Conservation (phyloP, 805 yeast species). For the Yamadazyma phyllophila region DNA sequence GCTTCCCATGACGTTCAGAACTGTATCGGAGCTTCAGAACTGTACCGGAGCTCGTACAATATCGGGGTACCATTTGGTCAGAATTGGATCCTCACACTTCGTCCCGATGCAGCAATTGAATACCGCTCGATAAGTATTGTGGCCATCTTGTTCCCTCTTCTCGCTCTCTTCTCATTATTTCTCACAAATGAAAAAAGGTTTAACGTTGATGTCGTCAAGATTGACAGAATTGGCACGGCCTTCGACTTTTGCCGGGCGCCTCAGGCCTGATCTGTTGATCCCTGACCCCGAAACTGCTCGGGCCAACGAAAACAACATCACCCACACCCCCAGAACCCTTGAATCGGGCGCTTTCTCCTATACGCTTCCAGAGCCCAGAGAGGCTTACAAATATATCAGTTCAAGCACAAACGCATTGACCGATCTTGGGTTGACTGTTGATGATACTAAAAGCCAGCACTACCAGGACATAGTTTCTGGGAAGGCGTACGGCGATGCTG, state of each 20-base stretch:
- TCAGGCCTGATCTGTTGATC: slow-evolving; percentile 31
- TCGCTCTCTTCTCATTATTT: not conserved
- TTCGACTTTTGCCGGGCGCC: slow-evolving; percentile 23
- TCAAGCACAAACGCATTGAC: slow-evolving; percentile 58
- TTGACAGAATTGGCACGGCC: slow-evolving; percentile 26
- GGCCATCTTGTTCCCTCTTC: too few species aligned
- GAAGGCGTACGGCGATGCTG: slow-evolving; percentile 33
- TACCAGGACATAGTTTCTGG: slow-evolving; percentile 65
- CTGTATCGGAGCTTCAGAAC: too few species aligned
- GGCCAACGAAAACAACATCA: slow-evolving; percentile 27
- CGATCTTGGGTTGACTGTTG: slow-evolving; percentile 54
- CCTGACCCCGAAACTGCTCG: slow-evolving; percentile 25
- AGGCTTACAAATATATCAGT: slow-evolving; percentile 51
- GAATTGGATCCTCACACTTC: too few species aligned
- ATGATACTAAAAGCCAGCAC: slow-evolving; percentile 39
- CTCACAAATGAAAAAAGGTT: slow-evolving; percentile 3
- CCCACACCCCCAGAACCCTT: slow-evolving; percentile 37
- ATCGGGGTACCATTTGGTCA: too few species aligned
- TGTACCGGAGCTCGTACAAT: too few species aligned
- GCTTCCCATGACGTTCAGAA: too few species aligned
- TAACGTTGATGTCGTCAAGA: not conserved
- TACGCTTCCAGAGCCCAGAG: slow-evolving; percentile 63
- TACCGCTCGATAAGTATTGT: not conserved
- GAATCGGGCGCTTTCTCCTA: slow-evolving; percentile 69
- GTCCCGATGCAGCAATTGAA: too few species aligned